Conservation (phyloP, 768 basidiomycete genomes). For the Tubosaeta sp. region DNA sequence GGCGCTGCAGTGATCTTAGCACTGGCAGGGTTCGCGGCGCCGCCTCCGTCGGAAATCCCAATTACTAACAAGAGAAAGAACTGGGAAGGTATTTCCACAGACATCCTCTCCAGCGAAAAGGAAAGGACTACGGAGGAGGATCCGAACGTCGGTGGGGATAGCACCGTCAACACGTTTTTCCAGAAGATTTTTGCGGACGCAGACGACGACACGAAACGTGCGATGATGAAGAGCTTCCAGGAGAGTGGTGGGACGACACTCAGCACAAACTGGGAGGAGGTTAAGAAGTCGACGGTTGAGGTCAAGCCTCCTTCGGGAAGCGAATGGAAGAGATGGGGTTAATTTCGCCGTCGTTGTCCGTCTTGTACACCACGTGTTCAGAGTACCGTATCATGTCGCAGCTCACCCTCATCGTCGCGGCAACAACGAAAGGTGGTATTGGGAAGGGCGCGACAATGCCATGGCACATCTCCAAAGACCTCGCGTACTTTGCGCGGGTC, state of each 20-base stretch:
- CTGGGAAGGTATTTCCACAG: conserved; percentile 81
- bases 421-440: conserved; percentile 84
- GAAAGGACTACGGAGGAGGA: conserved; percentile 68
- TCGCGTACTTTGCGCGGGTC: conserved; percentile 88
- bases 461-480: conserved; percentile 85
- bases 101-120: conserved; percentile 65
- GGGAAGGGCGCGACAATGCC: conserved; percentile 73
- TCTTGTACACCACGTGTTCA: background rate
- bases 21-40: conserved; percentile 23
- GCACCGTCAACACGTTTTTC: conserved; percentile 83
- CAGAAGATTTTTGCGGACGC: conserved; percentile 87
- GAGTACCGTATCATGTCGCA: conserved; percentile 42
- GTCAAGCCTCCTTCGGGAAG: conserved; percentile 82
- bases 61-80: conserved; percentile 60
- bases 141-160: conserved; percentile 88
- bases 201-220: conserved; percentile 85
- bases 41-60: conserved; percentile 29
- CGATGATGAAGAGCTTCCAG: conserved; percentile 97
- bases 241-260: conserved; percentile 95
- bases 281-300: conserved; percentile 62
- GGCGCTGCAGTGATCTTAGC: conserved; percentile 6
- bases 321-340: conserved; percentile 81
- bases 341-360: background rate
- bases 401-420: conserved; percentile 92
- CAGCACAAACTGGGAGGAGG: conserved; percentile 95